Evolutionary conservation across 768 basidiomycete species (phyloP).

Genomic region (Russula lepida): DNA sequence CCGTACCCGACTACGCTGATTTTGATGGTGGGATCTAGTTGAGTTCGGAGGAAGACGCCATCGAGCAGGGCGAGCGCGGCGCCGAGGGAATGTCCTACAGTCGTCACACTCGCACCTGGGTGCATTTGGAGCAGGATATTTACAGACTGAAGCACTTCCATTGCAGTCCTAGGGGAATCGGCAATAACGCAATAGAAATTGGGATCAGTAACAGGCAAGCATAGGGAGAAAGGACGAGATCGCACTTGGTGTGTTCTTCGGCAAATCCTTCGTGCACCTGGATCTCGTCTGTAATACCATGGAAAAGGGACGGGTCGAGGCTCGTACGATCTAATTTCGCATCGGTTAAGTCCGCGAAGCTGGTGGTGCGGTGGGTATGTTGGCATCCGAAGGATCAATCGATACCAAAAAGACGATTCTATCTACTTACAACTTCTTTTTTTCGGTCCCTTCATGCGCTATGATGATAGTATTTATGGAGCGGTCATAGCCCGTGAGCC

Average conservation of each 20-base stretch:
- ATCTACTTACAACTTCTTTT: neutral
- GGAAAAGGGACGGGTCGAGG: neutral
- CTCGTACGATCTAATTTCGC: neutral
- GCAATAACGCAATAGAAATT: neutral
- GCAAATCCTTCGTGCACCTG: slow-evolving; percentile 48
- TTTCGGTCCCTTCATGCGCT: slow-evolving; percentile 53
- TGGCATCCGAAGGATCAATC: too few species aligned
- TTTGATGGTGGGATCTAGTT: slow-evolving; percentile 24
- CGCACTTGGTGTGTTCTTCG: slow-evolving; percentile 34
- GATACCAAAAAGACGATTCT: neutral
- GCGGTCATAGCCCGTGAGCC: slow-evolving; percentile 46
- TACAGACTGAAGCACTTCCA: slow-evolving; percentile 34
- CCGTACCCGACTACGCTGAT: slow-evolving; percentile 40
- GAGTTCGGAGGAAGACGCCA: slow-evolving; percentile 23
- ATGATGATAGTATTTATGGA: slow-evolving; percentile 43
- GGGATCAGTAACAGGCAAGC: neutral
- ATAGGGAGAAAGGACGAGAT: neutral
- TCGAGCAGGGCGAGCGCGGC: slow-evolving; percentile 27
- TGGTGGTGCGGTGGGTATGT: neutral
- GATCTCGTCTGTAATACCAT: slow-evolving; percentile 26
- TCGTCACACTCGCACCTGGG: slow-evolving; percentile 34
- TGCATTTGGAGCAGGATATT: slow-evolving; percentile 31
- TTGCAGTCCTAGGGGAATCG: slow-evolving; percentile 29
- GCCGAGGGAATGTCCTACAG: slow-evolving; percentile 32
- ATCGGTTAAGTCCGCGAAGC: neutral